Base-by-base conservation (phyloP, 2,329 filamentous ascomycete species). In the Helicocarpus griseus region DNA sequence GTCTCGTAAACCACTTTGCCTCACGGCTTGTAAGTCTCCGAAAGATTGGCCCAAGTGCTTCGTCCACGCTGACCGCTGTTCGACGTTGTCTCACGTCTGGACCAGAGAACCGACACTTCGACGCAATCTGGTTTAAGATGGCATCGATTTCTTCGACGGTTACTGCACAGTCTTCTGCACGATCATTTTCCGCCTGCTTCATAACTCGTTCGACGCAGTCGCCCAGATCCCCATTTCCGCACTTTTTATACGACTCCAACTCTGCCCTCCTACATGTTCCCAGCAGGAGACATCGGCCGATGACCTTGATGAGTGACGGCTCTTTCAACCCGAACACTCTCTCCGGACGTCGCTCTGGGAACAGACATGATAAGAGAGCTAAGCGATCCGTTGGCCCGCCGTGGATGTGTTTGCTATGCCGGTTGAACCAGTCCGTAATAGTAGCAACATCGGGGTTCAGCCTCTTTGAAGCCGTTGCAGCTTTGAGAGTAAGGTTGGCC, bases 1-100 rank as follows among this genome's bases (percentile, higher is more conserved):
- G 72, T 3, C 90, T 78, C 0, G 87, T 87, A 9, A 95, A 75
- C 90, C 90, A 96, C 69, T 95, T 95, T 3, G 83, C 85, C 62
- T 95, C 87, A 40, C 74, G 73, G 2, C 87, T 79, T 43, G 74
- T 73, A 8, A 89, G 63, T 6, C 79, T 77, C 28, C 69, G 71
- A 60, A 86, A 86, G 1, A 90, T 62, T 0, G 65, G 63, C 19
- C 73, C 73, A 1, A 91, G 65, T 3, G 75, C 64, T 4, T 70
- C 67, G 21, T 73, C 66, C 61, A 78, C 60, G 59, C 71, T 64
- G 2, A 65, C 64, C 4, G 65, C 65, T 19, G 65, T 58, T 41
- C 67, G 60, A 31, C 64, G 64, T 35, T 62, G 61, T 60, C 78
- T 75, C 50, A 89, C 71, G 14, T 75, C 72, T 1, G 79, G 79